Evolutionary conservation across 75 land plant genomes (phyloP).

Genomic region (Picea sitchensis): DNA sequence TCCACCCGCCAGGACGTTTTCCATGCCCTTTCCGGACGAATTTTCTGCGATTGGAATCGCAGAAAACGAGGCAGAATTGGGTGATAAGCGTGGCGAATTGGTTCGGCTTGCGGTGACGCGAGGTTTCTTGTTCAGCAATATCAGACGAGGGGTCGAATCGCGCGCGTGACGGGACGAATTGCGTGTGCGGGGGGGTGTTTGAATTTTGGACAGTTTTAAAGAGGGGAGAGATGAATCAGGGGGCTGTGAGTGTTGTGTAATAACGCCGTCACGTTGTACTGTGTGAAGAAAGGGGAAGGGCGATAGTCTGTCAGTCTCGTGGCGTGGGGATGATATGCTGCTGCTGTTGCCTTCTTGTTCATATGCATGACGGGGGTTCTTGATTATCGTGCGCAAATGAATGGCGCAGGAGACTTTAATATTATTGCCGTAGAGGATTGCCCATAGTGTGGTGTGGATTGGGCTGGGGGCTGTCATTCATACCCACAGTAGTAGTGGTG

Average conservation of each 20-base stretch:
- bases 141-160: too few relatives aligned
- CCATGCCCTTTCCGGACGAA: neutral
- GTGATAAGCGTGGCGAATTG: neutral
- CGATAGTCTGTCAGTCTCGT: too few relatives aligned
- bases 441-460: neutral
- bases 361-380: neutral
- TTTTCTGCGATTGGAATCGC: neutral
- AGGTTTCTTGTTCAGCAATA: too few relatives aligned
- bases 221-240: too few relatives aligned
- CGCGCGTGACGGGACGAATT: neutral
- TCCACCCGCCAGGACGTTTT: neutral
- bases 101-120: neutral
- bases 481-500: conserved; percentile 2
- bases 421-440: neutral
- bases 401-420: neutral
- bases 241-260: neutral
- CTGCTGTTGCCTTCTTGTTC: too few relatives aligned
- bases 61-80: conserved; percentile 2
- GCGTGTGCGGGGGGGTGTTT: neutral
- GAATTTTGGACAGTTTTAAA: too few relatives aligned
- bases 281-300: neutral
- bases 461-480: conserved; percentile 7
- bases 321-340: too few relatives aligned
- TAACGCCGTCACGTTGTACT: conserved; percentile 8
- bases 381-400: neutral